Evolutionary conservation across 1,139 yeast species (phyloP), one percentile per base, ranked within the genome.

Genomic region (Nakaseomyces uthaithaninus): DNA sequence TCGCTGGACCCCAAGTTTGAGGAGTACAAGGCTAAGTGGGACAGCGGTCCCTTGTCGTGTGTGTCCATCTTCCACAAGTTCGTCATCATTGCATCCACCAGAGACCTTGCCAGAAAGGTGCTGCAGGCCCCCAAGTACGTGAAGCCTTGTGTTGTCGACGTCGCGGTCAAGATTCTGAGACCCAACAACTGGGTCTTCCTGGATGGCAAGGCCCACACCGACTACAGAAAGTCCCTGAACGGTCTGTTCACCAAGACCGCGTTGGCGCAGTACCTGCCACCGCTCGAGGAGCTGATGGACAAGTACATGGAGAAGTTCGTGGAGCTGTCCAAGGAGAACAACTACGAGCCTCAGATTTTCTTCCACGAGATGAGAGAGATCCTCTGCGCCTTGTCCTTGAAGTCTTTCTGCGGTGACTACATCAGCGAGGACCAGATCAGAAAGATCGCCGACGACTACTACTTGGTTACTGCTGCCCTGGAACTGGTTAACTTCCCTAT

Each of bases 401-500:
- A 86, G 58, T 85, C 97, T 11, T 91, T 91, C 69, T 91, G 97
- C 64, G 98, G 98, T 56, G 84, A 81, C 48, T 89, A 86, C 65
- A 91, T 91, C 57, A 79, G 91, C 44, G 94, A 87, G 48, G 93
- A 80, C 51, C 95, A 89, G 66, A 80, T 91, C 56, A 74, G 82
- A 62, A 69, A 72, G 45, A 77, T 91, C 58, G 93, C 97, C 39
- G 97, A 91, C 62, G 86, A 87, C 64, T 91, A 87, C 65, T 91
- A 77, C 65, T 69, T 76, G 52, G 82, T 91, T 52, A 91, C 98
- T 22, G 94, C 94, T 46, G 98, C 98, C 34, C 72, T 91, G 60
- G 98, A 91, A 66, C 75, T 91, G 54, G 98, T 91, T 50, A 91
- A 91, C 69, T 91, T 91, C 77, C 98, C 98, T 49, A 84, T 91